These are phyloP conservation scores for Cinchona pubescens DNA, from an alignment of 257 asterid species.

Conservation along the genomic window DNA sequence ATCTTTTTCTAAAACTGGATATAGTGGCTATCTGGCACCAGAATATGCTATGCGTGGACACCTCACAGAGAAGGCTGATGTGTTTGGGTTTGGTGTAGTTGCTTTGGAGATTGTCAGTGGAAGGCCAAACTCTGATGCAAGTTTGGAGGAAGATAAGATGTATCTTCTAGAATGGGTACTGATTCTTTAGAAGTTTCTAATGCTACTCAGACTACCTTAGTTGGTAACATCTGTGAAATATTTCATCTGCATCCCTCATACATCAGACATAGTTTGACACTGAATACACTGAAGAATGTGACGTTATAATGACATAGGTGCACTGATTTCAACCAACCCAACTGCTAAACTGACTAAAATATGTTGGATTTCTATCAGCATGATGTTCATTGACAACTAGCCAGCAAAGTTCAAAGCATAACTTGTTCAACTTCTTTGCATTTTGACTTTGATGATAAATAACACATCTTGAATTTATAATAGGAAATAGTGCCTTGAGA, in stretches of 20 bases:
- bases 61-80: conserved; percentile 29
- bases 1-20: background rate
- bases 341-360: background rate
- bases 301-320: background rate
- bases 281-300: background rate
- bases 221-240: background rate
- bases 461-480: background rate
- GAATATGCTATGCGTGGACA: conserved; percentile 27
- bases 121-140: conserved; percentile 22
- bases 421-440: background rate
- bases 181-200: background rate
- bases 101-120: conserved; percentile 28
- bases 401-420: background rate
- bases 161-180: conserved; percentile 33
- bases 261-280: no score
- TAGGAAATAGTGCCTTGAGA: background rate
- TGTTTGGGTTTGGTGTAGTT: conserved; percentile 27
- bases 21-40: conserved; percentile 26
- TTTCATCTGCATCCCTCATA: background rate
- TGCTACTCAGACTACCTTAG: background rate
- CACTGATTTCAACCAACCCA: background rate
- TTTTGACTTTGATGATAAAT: background rate
- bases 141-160: conserved; percentile 19
- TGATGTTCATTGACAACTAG: background rate
- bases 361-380: background rate